Percentiles rank a stretch among this genome's conserved stretches.
phyloP scores from a whole-genome alignment of 2,329 filamentous ascomycete species.

The Mollisia scopiformis region DNA sequence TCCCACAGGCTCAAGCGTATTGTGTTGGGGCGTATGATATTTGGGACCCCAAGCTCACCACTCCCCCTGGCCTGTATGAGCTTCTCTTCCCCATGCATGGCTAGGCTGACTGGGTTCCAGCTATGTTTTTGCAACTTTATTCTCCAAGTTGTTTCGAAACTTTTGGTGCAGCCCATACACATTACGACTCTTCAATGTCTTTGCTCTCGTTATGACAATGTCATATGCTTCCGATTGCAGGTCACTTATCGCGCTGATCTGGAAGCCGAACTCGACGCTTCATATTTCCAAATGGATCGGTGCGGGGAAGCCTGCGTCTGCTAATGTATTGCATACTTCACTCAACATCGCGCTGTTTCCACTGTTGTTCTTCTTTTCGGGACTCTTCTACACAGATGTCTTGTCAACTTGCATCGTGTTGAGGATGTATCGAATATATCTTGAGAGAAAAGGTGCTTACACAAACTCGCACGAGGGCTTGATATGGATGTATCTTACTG shows the following conservation, averaged over 20 bases:
- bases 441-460: conserved; percentile 38
- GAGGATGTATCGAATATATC: conserved; percentile 63
- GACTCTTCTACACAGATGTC: conserved; percentile 92
- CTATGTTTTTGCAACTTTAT: conserved; percentile 50
- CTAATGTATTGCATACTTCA: conserved; percentile 56
- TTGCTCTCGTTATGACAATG: conserved; percentile 46
- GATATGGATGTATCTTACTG: conserved; percentile 51
- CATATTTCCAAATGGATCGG: conserved; percentile 5
- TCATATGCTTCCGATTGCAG: conserved; percentile 31
- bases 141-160: conserved; percentile 37
- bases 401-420: conserved; percentile 79
- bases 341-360: conserved; percentile 86
- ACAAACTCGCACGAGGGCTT: conserved; percentile 18
- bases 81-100: not conserved
- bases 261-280: conserved; percentile 1
- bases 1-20: conserved; percentile 89
- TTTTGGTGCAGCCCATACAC: conserved; percentile 43
- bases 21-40: conserved; percentile 72
- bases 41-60: conserved; percentile 98
- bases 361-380: conserved; percentile 93
- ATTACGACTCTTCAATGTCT: conserved; percentile 54
- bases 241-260: conserved; percentile 21
- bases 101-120: conserved; percentile 34
- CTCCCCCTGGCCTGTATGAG: conserved; percentile 80
- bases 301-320: not conserved